phyloP scores from a whole-genome alignment of 2,329 filamentous ascomycete genomes.

The Rhinocladiella mackenziei region DNA sequence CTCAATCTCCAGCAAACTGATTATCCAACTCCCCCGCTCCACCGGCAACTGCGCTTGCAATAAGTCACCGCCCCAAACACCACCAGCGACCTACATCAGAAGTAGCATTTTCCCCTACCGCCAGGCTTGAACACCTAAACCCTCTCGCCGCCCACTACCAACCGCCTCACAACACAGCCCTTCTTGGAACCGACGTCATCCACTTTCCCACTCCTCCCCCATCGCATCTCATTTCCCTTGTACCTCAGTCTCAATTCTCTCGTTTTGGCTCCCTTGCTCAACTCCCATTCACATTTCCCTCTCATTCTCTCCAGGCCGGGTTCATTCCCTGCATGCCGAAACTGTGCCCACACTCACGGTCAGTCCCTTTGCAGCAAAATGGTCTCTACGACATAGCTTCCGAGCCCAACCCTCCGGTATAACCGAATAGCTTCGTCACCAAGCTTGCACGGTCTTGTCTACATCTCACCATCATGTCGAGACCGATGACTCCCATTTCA shows the following conservation, averaged over 20 bases:
- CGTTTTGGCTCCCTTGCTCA: neutral
- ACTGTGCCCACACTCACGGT: neutral
- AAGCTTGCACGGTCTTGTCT: neutral
- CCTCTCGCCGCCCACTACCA: neutral
- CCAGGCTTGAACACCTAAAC: neutral
- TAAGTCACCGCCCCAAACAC: neutral
- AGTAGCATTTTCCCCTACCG: no score
- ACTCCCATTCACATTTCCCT: no score
- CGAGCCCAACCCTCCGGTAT: neutral
- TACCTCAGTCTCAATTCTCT: slow-evolving; percentile 8
- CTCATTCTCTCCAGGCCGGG: neutral
- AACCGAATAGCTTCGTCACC: slow-evolving; percentile 3
- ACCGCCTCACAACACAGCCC: slow-evolving; percentile 5
- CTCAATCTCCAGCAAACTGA: no score
- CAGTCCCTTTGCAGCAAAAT: slow-evolving; percentile 4
- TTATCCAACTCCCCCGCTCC: no score
- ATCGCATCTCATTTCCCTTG: slow-evolving; percentile 20
- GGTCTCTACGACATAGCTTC: slow-evolving; percentile 13
- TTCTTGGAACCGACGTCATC: slow-evolving; percentile 25
- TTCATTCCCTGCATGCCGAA: neutral
- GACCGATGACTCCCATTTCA: slow-evolving; percentile 33
- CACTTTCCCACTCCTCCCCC: slow-evolving; percentile 10
- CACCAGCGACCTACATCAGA: no score
- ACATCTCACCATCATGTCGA: slow-evolving; percentile 24
- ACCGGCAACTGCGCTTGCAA: neutral